A percentile compares a stretch with the other conserved stretches of the same genome.
phyloP scores from a whole-genome alignment of 2,329 filamentous ascomycete species.

The Capronia americana region DNA sequence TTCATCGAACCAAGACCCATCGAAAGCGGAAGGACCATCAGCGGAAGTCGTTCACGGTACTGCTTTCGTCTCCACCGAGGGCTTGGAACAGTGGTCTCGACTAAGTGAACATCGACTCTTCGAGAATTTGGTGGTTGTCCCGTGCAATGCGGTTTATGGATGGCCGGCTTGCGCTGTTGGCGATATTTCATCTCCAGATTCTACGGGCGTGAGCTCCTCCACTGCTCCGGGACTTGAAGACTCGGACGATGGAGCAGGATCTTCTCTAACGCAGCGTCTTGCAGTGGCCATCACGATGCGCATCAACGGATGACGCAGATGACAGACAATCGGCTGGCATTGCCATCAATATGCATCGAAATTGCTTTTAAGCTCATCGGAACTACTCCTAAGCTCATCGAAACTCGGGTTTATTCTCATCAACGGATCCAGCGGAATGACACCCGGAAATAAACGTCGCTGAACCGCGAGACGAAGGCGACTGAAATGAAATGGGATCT shows the following conservation, averaged over 20 bases:
- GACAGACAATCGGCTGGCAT: not conserved
- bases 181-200: not conserved
- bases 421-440: not conserved
- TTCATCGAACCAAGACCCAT: not conserved
- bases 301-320: not conserved
- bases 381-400: not conserved
- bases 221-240: not conserved
- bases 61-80: constrained; percentile 24
- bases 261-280: constrained; percentile 16
- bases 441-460: not conserved
- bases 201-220: not conserved
- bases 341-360: not conserved
- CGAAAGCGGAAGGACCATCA: not conserved
- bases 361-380: too few relatives aligned
- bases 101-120: constrained; percentile 16
- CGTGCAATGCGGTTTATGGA: constrained; percentile 56
- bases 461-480: not conserved
- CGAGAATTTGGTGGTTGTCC: constrained; percentile 22
- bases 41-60: constrained; percentile 29
- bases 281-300: constrained; percentile 19
- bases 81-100: constrained; percentile 16
- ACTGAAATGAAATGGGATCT: not conserved
- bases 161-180: not conserved
- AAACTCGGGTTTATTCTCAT: not conserved
- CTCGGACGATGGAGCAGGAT: not conserved